Base-by-base conservation (phyloP, 2,329 filamentous ascomycete genomes). In the Colletotrichum musicola region DNA sequence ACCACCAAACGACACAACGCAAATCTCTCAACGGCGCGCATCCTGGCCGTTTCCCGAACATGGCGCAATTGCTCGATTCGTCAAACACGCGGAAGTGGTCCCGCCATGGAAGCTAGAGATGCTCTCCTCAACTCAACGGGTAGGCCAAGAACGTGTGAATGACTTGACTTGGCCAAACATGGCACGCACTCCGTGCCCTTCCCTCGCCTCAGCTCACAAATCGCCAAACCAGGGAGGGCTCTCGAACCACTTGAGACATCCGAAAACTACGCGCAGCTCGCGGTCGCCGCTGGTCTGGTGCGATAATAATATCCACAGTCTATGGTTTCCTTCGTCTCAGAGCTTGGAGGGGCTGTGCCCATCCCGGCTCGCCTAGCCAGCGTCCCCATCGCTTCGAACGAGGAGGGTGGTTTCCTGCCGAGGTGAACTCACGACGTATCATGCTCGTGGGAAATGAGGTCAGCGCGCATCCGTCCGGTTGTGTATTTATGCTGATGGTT, bases 181-280 rank as follows among this genome's bases (percentile, higher is more conserved):
- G 42, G 55, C 55, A 68, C 54, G 18, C 38, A 18, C 56, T 51
- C 18, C 30, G 42, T 55, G 18, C 40, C 30, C 30, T 25, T 35
- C 30, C 30, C 7, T 35, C 30, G 6, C 20, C 42, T 30, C 35
- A 14, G 16, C 16, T 16, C n/a, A 20, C 38, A 25, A 25, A 10
- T 53, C 25, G 38, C 20, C 22, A 27, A 44, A 54, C 42, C 53
- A 27, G 54, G 61, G 20, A 59, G 49, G 16, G 22, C 55, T 59
- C 38, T 30, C 61, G 65, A 60, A 65, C 49, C 40, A 58, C 47
- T 64, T 64, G 64, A 64, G 65, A 68, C 65, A 49, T 54, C 65
- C 54, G 27, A 62, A 35, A 7, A 44, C 22, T 50, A 18, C 65
- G 44, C 55, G 66, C 25, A 49, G 40, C 22, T 47, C 56, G 49